Conservation (phyloP, 345 rosid species). For the Murraya paniculata region DNA sequence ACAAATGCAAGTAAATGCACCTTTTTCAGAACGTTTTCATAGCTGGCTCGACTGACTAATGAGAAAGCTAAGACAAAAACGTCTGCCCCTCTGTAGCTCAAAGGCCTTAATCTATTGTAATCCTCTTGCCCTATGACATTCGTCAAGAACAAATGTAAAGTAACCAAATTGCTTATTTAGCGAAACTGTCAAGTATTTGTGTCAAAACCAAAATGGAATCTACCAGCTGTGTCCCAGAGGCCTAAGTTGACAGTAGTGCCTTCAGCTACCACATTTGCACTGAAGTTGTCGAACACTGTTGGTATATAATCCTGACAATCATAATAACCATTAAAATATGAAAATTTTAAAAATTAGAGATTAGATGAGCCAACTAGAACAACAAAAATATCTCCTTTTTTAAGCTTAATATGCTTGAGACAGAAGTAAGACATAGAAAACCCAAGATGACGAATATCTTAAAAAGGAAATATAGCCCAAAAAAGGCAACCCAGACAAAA, state of each 20-base stretch:
- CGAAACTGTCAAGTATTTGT: neutral
- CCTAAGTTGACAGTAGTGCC: constrained; percentile 93
- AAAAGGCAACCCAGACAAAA: constrained; percentile 18
- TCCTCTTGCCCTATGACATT: constrained; percentile 83
- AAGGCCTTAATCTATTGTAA: constrained; percentile 92
- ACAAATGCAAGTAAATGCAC: constrained; percentile 27
- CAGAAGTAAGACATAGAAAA: neutral
- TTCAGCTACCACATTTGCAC: constrained; percentile 94
- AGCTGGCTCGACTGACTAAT: constrained; percentile 91
- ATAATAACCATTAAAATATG: constrained; percentile 17
- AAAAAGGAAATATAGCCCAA: neutral
- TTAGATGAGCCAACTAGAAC: neutral
- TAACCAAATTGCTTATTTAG: neutral
- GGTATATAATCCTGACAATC: constrained; percentile 90
- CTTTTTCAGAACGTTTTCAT: constrained; percentile 92
- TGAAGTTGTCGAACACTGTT: constrained; percentile 94
- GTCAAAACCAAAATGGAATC: neutral
- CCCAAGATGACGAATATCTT: constrained; percentile 1
- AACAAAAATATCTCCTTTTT: constrained; percentile 1
- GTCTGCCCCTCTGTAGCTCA: constrained; percentile 98
- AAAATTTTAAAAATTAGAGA: neutral
- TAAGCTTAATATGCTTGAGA: neutral
- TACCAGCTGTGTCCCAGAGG: constrained; percentile 99
- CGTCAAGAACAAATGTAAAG: constrained; percentile 4
- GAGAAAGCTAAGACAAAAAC: constrained; percentile 97